Percentiles rank a stretch among this genome's conserved stretches.
Conservation (phyloP, 305 asterid species). For the Solanum hybrid region DNA sequence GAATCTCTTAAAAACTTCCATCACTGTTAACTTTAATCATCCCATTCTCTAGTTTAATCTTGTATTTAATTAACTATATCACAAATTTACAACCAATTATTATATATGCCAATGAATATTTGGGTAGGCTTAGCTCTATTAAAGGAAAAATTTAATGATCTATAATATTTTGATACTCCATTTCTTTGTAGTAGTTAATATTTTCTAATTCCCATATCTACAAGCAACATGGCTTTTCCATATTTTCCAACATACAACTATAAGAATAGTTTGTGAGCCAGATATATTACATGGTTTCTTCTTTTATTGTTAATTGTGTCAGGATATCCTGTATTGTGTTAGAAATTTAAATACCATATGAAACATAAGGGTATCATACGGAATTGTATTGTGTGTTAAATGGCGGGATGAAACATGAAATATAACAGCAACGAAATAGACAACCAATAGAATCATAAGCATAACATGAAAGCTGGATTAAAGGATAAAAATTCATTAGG, state of each 20-base stretch:
- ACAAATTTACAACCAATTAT: neutral
- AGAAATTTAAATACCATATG: neutral
- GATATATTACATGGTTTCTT: no score
- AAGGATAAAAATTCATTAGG: neutral
- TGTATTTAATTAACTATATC: neutral
- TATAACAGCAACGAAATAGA: neutral
- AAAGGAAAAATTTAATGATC: neutral
- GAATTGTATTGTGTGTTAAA: neutral
- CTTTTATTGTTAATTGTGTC: no score
- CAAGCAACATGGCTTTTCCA: no score
- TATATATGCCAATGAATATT: neutral
- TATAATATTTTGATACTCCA: no score
- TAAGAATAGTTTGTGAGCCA: no score
- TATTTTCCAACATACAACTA: no score
- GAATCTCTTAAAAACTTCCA: neutral
- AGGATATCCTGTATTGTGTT: neutral
- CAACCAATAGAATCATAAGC: neutral
- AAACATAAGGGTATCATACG: neutral
- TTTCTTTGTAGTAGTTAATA: no score
- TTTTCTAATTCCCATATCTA: no score
- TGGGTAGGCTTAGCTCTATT: neutral
- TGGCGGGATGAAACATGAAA: neutral
- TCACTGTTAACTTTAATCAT: neutral
- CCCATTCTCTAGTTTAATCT: neutral
- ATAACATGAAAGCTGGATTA: neutral